phyloP scores from a whole-genome alignment of 75 land plant species.

The Azolla pinnata region DNA sequence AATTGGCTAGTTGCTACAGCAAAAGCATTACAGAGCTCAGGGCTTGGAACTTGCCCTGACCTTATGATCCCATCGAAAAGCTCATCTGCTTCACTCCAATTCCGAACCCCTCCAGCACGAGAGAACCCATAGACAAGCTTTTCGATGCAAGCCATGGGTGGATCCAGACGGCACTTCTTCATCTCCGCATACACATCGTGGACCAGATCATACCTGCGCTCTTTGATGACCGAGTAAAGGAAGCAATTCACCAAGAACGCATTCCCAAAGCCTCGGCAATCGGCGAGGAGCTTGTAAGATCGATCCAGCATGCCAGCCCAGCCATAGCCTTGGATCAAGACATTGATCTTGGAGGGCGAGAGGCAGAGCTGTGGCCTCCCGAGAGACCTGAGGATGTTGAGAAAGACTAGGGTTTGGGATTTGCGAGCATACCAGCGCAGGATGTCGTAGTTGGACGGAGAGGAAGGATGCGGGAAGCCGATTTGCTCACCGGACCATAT shows the following conservation, averaged over 20 bases:
- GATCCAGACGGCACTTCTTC: neutral
- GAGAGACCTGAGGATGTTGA: neutral
- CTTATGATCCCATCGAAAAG: neutral
- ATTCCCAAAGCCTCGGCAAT: neutral
- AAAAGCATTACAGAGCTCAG: neutral
- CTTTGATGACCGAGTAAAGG: neutral
- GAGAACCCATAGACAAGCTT: neutral
- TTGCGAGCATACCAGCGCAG: neutral
- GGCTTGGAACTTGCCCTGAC: neutral
- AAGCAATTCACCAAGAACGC: neutral
- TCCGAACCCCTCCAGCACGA: neutral
- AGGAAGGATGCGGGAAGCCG: neutral
- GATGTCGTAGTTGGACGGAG: neutral
- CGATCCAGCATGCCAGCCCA: constrained; percentile 7
- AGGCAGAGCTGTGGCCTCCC: neutral
- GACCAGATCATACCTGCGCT: neutral
- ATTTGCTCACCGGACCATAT: constrained; percentile 6
- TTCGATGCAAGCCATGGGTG: neutral
- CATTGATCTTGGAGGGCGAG: neutral
- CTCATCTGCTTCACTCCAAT: constrained; percentile 1
- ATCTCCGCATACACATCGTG: constrained; percentile 2
- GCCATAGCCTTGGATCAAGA: constrained; percentile 4
- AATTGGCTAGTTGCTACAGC: neutral
- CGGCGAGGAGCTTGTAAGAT: neutral
- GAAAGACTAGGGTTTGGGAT: neutral